These are phyloP conservation scores for Erodium moschatum DNA, from an alignment of 441 rosid genomes.

Conservation along the genomic window DNA sequence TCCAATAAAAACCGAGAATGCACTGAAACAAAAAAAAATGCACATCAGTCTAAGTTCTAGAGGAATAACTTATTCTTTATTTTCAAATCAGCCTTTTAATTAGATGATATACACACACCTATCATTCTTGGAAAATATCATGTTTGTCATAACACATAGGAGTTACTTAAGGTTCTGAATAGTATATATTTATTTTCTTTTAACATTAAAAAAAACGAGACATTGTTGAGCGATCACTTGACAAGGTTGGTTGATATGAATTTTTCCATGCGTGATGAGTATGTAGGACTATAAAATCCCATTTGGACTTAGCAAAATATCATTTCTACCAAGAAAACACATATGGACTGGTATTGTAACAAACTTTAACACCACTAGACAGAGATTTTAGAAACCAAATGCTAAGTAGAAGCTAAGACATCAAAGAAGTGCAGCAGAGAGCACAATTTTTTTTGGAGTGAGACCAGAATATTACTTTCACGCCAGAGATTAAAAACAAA, in stretches of 20 bases:
- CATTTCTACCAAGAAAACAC: background rate
- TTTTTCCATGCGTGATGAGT: background rate
- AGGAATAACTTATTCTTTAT: background rate
- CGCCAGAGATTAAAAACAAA: background rate
- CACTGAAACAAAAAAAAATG: constrained; percentile 33
- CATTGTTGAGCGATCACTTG: background rate
- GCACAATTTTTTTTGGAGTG: background rate
- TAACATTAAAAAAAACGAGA: constrained; percentile 1
- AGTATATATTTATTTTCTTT: background rate
- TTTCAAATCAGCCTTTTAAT: constrained; percentile 3
- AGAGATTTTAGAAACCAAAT: background rate
- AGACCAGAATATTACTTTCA: background rate
- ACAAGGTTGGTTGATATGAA: background rate
- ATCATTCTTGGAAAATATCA: constrained; percentile 1
- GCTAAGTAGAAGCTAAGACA: background rate
- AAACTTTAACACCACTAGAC: background rate
- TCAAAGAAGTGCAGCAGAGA: background rate
- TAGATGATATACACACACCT: background rate
- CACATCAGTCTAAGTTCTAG: background rate
- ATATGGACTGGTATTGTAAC: background rate
- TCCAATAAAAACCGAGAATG: constrained; percentile 45
- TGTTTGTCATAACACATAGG: background rate
- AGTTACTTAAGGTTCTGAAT: background rate
- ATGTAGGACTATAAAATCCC: background rate
- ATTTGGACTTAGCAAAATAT: background rate